These are phyloP conservation scores for Uronychia binucleata DNA, from an alignment of 73 alveolate genomes.

Conservation along the genomic window DNA sequence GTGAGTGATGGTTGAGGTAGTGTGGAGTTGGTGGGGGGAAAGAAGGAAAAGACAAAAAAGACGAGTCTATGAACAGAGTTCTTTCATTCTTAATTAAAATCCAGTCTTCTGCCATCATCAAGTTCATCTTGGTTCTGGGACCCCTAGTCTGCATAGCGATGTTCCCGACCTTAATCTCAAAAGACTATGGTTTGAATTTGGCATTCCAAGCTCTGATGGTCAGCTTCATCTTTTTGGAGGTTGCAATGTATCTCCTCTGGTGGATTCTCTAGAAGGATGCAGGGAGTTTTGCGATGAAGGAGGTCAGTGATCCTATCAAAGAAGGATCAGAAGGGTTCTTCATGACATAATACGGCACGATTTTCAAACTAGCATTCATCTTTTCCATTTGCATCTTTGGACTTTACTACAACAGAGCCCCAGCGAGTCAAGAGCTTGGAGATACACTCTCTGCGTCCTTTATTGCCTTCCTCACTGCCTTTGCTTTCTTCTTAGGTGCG, in stretches of 20 bases:
- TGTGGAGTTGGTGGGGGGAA: no score
- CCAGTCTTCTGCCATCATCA: constrained; percentile 6
- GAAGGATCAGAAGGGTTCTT: constrained; percentile 91
- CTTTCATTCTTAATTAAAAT: background rate
- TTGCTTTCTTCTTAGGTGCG: constrained; percentile 79
- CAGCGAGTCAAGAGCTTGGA: constrained; percentile 32
- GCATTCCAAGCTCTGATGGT: constrained; percentile 46
- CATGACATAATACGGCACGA: constrained; percentile 79
- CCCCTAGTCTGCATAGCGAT: constrained; percentile 18
- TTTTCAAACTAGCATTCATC: constrained; percentile 59
- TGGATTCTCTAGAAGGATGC: constrained; percentile 41
- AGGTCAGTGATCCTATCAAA: constrained; percentile 65
- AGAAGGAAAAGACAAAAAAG: background rate
- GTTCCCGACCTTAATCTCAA: constrained; percentile 31
- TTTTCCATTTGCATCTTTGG: constrained; percentile 53
- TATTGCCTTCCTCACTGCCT: constrained; percentile 61
- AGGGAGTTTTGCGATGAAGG: constrained; percentile 76
- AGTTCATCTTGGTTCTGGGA: background rate
- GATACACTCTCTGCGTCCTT: constrained; percentile 1
- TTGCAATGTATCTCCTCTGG: constrained; percentile 35
- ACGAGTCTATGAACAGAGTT: background rate
- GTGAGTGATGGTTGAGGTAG: no score
- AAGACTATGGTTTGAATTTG: constrained; percentile 1
- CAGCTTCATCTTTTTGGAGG: constrained; percentile 19
- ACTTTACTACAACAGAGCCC: constrained; percentile 61